A percentile compares a stretch with the other conserved stretches of the same genome.
phyloP scores from a whole-genome alignment of 2,329 filamentous ascomycete species.

The Aspergillus neotritici region DNA sequence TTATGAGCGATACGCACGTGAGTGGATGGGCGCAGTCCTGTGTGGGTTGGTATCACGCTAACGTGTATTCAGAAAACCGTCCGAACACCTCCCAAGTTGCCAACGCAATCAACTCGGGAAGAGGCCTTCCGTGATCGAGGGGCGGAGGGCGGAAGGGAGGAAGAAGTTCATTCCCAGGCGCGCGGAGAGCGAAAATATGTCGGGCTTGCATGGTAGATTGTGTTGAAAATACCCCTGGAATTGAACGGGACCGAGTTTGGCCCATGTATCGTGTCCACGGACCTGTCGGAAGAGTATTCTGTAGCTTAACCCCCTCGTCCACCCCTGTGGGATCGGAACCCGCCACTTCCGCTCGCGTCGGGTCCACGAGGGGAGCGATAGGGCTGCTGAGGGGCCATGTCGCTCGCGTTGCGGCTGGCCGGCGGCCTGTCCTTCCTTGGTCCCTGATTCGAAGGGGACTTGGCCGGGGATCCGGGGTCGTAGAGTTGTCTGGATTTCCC shows the following conservation, averaged over 20 bases:
- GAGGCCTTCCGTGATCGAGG: constrained; percentile 43
- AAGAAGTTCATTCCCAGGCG: neutral
- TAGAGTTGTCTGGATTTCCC: constrained; percentile 58
- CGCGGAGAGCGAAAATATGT: too few relatives aligned
- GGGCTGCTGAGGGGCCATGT: constrained; percentile 49
- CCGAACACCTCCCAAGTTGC: constrained; percentile 55
- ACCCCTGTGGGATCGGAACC: constrained; percentile 69
- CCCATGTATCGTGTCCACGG: neutral
- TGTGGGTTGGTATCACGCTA: constrained; percentile 6
- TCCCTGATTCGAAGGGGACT: constrained; percentile 50
- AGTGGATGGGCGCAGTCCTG: constrained; percentile 20
- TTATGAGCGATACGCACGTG: constrained; percentile 57
- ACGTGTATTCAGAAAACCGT: constrained; percentile 48
- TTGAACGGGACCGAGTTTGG: neutral
- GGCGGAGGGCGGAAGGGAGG: neutral
- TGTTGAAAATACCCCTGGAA: too few relatives aligned
- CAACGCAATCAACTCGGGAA: constrained; percentile 55
- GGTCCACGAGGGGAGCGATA: constrained; percentile 72
- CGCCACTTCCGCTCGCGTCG: constrained; percentile 67
- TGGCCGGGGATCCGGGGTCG: constrained; percentile 67
- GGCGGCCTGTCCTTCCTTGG: constrained; percentile 40
- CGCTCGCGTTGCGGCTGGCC: constrained; percentile 34
- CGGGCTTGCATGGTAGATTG: too few relatives aligned
- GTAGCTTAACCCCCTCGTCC: constrained; percentile 35
- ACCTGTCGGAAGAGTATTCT: neutral